Evolutionary conservation across 768 basidiomycete genomes (phyloP).

Genomic region (Termitomyces sp.): DNA sequence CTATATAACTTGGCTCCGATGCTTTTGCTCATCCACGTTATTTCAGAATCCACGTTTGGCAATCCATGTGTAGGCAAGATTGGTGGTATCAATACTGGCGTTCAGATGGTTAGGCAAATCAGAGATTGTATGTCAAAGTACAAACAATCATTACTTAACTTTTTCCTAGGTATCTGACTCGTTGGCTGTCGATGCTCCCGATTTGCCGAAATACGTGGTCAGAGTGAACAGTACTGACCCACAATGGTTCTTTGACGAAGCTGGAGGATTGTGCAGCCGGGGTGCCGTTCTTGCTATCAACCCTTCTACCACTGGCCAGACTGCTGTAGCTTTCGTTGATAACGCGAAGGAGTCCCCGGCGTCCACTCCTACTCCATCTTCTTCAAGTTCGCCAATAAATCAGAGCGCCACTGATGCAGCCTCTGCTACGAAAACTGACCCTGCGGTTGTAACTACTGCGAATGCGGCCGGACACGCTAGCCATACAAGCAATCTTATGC

Average conservation of each 20-base stretch:
- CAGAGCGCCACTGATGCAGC: background rate
- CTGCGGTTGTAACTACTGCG: slow-evolving; percentile 1
- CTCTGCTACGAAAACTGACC: slow-evolving; percentile 5
- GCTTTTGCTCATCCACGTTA: background rate
- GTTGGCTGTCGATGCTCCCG: slow-evolving; percentile 27
- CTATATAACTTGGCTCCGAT: background rate
- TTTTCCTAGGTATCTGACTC: slow-evolving; percentile 22
- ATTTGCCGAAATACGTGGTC: slow-evolving; percentile 24
- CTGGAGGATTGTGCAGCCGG: slow-evolving; percentile 29
- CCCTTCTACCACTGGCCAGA: slow-evolving; percentile 23
- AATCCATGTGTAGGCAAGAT: slow-evolving; percentile 27
- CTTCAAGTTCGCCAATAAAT: background rate
- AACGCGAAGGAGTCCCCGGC: slow-evolving; percentile 25
- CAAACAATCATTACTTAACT: background rate
- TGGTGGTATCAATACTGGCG: slow-evolving; percentile 29
- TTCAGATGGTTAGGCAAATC: slow-evolving; percentile 21
- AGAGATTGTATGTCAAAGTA: background rate
- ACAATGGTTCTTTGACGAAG: slow-evolving; percentile 36
- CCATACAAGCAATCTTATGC: background rate
- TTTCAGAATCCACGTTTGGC: slow-evolving; percentile 29
- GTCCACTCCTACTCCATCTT: slow-evolving; percentile 9
- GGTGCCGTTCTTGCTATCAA: slow-evolving; percentile 35
- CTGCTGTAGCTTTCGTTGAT: slow-evolving; percentile 27
- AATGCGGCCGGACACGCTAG: slow-evolving; percentile 3
- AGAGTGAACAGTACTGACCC: slow-evolving; percentile 29